Base-by-base conservation (phyloP, 1,139 yeast genomes). In the Debaryomycetaceae sp. region DNA sequence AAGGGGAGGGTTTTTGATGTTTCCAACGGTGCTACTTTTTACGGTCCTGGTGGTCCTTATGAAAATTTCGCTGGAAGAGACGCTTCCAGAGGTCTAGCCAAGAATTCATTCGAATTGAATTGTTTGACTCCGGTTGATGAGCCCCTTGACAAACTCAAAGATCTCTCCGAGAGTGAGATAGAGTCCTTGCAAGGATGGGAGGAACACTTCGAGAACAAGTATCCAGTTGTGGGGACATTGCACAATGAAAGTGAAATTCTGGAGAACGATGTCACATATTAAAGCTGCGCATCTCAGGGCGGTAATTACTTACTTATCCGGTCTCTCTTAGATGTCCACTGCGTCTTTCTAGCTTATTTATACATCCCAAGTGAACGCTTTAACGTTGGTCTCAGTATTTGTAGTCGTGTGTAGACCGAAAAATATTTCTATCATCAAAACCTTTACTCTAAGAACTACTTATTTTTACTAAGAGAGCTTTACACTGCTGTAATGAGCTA, bases 41-140 rank as follows among this genome's bases (percentile, higher is more conserved):
- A 94, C 58, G 98, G 98, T 0, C 98, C 98, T 3, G 89, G 94
- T 17, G 97, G 98, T 0, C 96, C 98, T 0, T 92, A 92, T 62
- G 83, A 86, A 42, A 89, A 88, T 58, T 92, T 92, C 70, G 98
- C 98, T 1, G 98, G 98, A 3, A 84, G 88, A 50, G 98, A 92
- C 64, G 98, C 98, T 2, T 85, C 95, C 2, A 71, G 98, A 49
- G 98, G 98, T 0, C 75, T 92, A 46, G 97, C 98, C 1, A 72
- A 79, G 55, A 92, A 91, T 61, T 86, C 96, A 28, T 92, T 92
- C 65, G 98, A 92, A 38, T 59, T 72, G 30, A 75, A 63, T 2
- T 68, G 73, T 41, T 69, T 85, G 34, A 79, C 76, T 35, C 72
- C 78, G 11, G 67, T 83, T 58, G 82, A 78, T 44, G 68, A 80